These are phyloP conservation scores for Thielaviopsis populi DNA, from an alignment of 2,329 filamentous ascomycete genomes.

Conservation along the genomic window DNA sequence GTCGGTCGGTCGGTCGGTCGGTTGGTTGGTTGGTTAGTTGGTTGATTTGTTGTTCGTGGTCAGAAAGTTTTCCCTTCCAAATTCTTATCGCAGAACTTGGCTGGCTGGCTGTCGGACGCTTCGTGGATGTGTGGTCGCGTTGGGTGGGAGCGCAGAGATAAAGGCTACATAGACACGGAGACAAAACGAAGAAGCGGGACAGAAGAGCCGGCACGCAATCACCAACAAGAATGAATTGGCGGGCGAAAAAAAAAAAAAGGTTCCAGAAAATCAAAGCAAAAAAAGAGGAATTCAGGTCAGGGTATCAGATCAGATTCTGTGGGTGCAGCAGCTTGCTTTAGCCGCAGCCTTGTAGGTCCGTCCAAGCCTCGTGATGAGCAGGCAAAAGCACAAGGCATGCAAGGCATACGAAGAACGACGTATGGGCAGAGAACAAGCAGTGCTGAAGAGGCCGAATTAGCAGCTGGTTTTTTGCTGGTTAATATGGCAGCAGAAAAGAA, in stretches of 20 bases:
- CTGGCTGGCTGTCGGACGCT: background rate
- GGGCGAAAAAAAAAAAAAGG: background rate
- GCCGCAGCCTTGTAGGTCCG: background rate
- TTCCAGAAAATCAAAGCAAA: background rate
- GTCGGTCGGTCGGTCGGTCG: background rate
- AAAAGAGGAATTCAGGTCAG: background rate
- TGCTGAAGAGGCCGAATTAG: background rate
- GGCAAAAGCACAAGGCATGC: constrained; percentile 2
- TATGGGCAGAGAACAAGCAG: background rate
- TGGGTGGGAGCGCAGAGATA: background rate
- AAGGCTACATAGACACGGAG: background rate
- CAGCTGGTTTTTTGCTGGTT: background rate
- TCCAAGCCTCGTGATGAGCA: constrained; percentile 4
- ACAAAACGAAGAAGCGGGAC: background rate
- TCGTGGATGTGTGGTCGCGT: background rate
- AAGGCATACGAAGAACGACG: background rate
- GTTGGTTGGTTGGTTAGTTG: background rate
- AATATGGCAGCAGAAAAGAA: background rate
- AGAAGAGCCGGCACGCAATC: background rate
- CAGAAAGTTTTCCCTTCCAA: background rate
- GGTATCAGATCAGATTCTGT: constrained; percentile 1
- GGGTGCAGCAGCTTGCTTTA: background rate
- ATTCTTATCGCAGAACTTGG: background rate
- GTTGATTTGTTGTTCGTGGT: background rate
- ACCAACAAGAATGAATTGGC: background rate